Evolutionary conservation across 2,329 filamentous ascomycete species (phyloP), one percentile per base, ranked within the genome.

Genomic region (Nemania abortiva): DNA sequence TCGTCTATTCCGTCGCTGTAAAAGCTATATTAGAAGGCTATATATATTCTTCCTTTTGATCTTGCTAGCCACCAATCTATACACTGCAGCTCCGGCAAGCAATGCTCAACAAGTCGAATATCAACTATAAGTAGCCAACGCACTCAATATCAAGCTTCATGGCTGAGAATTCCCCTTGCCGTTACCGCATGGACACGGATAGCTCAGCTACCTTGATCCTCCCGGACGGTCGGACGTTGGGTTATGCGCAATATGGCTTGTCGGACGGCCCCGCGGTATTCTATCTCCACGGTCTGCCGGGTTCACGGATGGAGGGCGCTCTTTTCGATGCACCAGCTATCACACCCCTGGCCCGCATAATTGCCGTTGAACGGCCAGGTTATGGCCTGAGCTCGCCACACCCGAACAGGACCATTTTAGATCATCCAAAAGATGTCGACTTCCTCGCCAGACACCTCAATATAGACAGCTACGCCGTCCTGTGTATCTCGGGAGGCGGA

Each of bases 271-370:
- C 49, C 7, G 54, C 62, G 31, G 18, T 69, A 31, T 69, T 69
- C 45, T 64, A 58, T 39, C n/a, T 71, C 9, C 69, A 66, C 27
- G 55, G 66, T 0, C 20, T 66, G 53, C 69, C 63, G 13, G 69
- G 63, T 11, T 69, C 66, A 11, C 60, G 63, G 7, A 24, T 69
- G 6, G 60, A 65, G 50, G 69, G 63, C 24, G 59, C 66, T 31
- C 56, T 69, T 39, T 67, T 66, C 47, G 66, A 67, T 50, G 59
- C 60, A 20, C 66, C 59, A 39, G 69, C 69, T 7, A 58, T 68
- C 47, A 68, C 50, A 10, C 59, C 66, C 24, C 54, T 15, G 45
- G 63, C 59, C 54, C 58, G 66, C 52, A 71, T 71, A 50, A 66
- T 69, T 54, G 34, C 50, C 2, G 50, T 69, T 6, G 66, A 70